These are phyloP conservation scores for Elymus sibiricus DNA, from an alignment of 176 grass and related monocot genomes.

Conservation along the genomic window DNA sequence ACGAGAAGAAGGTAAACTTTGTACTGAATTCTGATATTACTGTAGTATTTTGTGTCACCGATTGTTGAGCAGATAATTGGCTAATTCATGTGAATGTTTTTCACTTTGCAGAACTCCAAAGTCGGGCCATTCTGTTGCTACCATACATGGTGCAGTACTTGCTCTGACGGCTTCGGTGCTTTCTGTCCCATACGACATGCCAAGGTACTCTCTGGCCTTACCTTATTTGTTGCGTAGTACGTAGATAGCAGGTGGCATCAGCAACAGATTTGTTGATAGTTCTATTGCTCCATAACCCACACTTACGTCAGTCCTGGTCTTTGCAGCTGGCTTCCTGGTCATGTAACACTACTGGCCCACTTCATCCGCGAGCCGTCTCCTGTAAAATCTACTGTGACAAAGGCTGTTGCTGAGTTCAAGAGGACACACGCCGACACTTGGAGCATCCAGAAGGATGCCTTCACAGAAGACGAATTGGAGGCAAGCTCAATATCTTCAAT, in stretches of 20 bases:
- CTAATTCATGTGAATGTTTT: slow-evolving; percentile 11
- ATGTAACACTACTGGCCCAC: slow-evolving; percentile 75
- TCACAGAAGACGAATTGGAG: slow-evolving; percentile 91
- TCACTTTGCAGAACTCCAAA: slow-evolving; percentile 47
- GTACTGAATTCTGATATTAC: background rate
- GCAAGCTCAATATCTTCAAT: slow-evolving; percentile 35
- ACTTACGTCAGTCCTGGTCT: background rate
- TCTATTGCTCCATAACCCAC: background rate
- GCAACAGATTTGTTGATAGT: background rate
- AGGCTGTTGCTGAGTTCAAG: slow-evolving; percentile 92
- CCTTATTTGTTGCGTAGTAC: slow-evolving; percentile 7
- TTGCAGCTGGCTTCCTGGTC: slow-evolving; percentile 89
- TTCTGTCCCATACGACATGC: slow-evolving; percentile 97
- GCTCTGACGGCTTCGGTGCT: slow-evolving; percentile 88
- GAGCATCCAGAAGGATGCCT: slow-evolving; percentile 85
- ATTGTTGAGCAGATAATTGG: background rate
- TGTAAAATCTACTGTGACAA: slow-evolving; percentile 79
- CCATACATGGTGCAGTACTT: slow-evolving; percentile 85
- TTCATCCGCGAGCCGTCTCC: slow-evolving; percentile 83
- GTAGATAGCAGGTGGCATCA: background rate
- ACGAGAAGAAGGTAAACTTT: slow-evolving; percentile 49
- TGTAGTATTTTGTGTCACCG: background rate
- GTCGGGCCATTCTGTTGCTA: slow-evolving; percentile 53
- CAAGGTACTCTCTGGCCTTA: slow-evolving; percentile 51
- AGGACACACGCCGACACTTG: slow-evolving; percentile 94